Evolutionary conservation across 805 yeast genomes (phyloP).

Genomic region (Metschnikowia borealis): DNA sequence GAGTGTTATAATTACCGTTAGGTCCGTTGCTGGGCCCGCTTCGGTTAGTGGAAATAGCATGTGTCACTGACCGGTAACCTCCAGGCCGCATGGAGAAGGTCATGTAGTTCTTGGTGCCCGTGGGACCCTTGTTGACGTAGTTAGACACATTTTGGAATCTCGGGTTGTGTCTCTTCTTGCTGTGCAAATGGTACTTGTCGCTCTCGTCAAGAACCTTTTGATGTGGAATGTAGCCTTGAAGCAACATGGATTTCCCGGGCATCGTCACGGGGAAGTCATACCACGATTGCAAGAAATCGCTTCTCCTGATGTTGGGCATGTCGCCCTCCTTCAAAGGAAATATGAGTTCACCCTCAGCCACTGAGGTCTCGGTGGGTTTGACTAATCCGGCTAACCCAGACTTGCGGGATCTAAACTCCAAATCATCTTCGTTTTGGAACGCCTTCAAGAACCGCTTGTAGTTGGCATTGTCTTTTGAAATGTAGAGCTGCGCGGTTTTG

Average conservation of each 20-base stretch:
- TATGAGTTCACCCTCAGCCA: constrained; percentile 28
- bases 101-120: constrained; percentile 30
- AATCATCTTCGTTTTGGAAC: constrained; percentile 33
- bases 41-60: constrained; percentile 7
- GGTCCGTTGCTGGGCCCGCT: constrained; percentile 8
- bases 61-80: constrained; percentile 32
- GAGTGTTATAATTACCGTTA: constrained; percentile 5
- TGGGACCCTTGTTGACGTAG: constrained; percentile 40
- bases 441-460: constrained; percentile 34
- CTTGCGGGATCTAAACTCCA: constrained; percentile 44
- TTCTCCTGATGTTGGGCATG: constrained; percentile 42
- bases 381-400: constrained; percentile 62
- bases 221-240: constrained; percentile 73
- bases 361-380: constrained; percentile 30
- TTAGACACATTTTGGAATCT: constrained; percentile 19
- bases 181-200: constrained; percentile 59
- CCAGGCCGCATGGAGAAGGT: constrained; percentile 35
- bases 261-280: constrained; percentile 60
- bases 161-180: constrained; percentile 31
- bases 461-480: constrained; percentile 60
- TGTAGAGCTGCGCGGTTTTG: constrained; percentile 64
- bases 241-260: constrained; percentile 74
- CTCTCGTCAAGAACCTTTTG: constrained; percentile 57
- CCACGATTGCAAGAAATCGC: constrained; percentile 39
- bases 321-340: constrained; percentile 48